phyloP scores from a whole-genome alignment of 495 filamentous ascomycete genomes.

The Aspergillus incahuasiensis region DNA sequence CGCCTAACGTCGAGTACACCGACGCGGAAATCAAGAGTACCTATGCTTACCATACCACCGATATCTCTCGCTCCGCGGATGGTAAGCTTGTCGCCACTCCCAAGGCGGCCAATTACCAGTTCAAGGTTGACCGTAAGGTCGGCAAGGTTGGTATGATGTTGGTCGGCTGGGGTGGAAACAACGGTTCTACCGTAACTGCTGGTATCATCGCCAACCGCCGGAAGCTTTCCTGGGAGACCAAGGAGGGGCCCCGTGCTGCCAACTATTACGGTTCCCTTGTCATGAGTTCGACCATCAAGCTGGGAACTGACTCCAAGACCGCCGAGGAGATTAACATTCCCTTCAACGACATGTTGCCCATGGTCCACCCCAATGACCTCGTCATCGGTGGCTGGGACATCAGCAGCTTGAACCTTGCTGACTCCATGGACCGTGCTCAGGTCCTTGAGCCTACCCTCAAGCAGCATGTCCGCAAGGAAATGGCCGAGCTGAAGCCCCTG shows the following conservation, averaged over 20 bases:
- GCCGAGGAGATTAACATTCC: slow-evolving; percentile 92
- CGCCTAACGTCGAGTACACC: slow-evolving; percentile 89
- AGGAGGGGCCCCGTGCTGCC: slow-evolving; percentile 74
- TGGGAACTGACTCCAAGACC: slow-evolving; percentile 81
- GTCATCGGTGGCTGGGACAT: slow-evolving; percentile 98
- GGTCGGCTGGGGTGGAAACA: slow-evolving; percentile 98
- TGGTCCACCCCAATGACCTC: slow-evolving; percentile 97
- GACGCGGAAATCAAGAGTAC: slow-evolving; percentile 83
- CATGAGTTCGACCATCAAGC: slow-evolving; percentile 95
- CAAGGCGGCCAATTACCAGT: slow-evolving; percentile 87
- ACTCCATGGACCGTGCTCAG: slow-evolving; percentile 91
- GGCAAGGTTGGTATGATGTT: slow-evolving; percentile 96
- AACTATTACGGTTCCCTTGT: slow-evolving; percentile 98
- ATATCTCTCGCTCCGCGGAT: slow-evolving; percentile 63
- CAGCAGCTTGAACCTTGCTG: slow-evolving; percentile 78
- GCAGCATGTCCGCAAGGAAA: slow-evolving; percentile 82
- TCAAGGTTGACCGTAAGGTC: slow-evolving; percentile 93
- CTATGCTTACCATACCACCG: slow-evolving; percentile 94
- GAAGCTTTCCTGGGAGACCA: slow-evolving; percentile 84
- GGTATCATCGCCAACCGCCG: slow-evolving; percentile 95
- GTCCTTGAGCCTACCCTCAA: slow-evolving; percentile 94
- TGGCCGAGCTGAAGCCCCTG: slow-evolving; percentile 83
- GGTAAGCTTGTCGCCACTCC: slow-evolving; percentile 81
- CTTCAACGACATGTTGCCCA: slow-evolving; percentile 88
- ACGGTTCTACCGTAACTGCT: slow-evolving; percentile 93